Evolutionary conservation across 1,139 yeast genomes (phyloP).

Genomic region (Hansenula lynferdii): DNA sequence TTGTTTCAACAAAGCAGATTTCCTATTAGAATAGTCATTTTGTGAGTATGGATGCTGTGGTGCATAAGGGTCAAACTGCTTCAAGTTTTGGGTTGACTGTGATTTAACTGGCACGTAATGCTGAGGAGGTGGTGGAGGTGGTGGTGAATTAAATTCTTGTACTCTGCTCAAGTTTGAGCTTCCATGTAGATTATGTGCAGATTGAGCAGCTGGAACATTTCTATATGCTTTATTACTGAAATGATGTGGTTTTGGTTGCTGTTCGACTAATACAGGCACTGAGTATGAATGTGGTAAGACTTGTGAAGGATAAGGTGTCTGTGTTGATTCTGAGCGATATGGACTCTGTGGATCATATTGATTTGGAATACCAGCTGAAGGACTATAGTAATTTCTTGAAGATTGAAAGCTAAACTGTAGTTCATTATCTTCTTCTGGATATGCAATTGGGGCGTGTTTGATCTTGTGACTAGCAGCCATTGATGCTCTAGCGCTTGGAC

Average conservation of each 20-base stretch:
- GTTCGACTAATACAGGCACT: constrained; percentile 14
- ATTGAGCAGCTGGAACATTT: background rate
- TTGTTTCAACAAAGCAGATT: constrained; percentile 5
- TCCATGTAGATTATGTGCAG: background rate
- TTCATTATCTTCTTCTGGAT: constrained; percentile 11
- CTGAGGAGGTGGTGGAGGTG: constrained; percentile 17
- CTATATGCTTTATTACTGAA: background rate
- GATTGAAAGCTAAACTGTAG: constrained; percentile 23
- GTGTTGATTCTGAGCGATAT: constrained; percentile 2
- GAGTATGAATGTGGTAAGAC: constrained; percentile 21
- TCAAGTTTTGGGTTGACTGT: constrained; percentile 12
- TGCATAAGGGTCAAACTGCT: constrained; percentile 2
- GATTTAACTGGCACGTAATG: constrained; percentile 15
- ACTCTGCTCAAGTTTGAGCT: background rate
- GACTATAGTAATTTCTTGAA: constrained; percentile 15
- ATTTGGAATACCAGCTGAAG: background rate
- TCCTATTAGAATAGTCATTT: constrained; percentile 1
- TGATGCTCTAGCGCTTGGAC: background rate
- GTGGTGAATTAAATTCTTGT: background rate
- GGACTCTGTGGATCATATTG: constrained; percentile 8
- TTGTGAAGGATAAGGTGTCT: background rate
- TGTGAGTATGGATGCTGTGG: constrained; percentile 7
- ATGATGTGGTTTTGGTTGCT: background rate
- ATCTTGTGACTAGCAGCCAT: background rate
- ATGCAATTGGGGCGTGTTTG: background rate